Evolutionary conservation across 2,329 filamentous ascomycete genomes (phyloP), one percentile per base, ranked within the genome.

Genomic region (Trichothecium sympodiale): DNA sequence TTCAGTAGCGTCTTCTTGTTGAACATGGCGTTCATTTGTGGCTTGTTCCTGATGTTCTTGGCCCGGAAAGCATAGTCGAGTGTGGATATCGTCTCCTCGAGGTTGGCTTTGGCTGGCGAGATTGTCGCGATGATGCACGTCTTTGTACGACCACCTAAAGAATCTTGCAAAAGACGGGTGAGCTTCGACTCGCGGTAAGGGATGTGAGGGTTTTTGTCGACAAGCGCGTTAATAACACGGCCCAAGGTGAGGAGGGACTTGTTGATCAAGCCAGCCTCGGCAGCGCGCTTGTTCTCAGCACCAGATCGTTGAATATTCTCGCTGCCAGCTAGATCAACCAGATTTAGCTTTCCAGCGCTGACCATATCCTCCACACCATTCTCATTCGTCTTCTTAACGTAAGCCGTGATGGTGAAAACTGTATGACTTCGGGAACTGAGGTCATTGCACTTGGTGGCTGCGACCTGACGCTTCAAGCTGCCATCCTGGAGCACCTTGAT

Each of bases 391-490:
- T 82, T 80, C 59, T 94, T 94, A 50, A 87, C 80, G 52, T 88
- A 86, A 1, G 88, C 84, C 1, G 89, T 95, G 41, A 98, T 84
- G 7, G 91, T 96, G 53, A 98, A 98, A 16, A 98, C 83, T 0
- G 91, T 98, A 54, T 98, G 93, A 64, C 88, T 94, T 56, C 91
- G 79, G 49, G 88, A 95, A 60, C 88, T 95, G 37, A 96, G 75
- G 50, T 98, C 91, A 56, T 98, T 98, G 72, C 91, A 98, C 60
- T 96, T 96, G n/a, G 91, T 98, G 4, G 93, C 87, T 5, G 91
- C 93, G n/a, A 98, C 91, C 59, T 98, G 91, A 34, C 91, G 82
- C 59, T 88, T 94, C 61, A 91, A 71, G 57, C 87, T 95, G 42
- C 91, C 93, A 43, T 81, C 73, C 48, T 91, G 85, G 31, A 98